Conservation (phyloP, 257 asterid species). For the Primulina eburnea region DNA sequence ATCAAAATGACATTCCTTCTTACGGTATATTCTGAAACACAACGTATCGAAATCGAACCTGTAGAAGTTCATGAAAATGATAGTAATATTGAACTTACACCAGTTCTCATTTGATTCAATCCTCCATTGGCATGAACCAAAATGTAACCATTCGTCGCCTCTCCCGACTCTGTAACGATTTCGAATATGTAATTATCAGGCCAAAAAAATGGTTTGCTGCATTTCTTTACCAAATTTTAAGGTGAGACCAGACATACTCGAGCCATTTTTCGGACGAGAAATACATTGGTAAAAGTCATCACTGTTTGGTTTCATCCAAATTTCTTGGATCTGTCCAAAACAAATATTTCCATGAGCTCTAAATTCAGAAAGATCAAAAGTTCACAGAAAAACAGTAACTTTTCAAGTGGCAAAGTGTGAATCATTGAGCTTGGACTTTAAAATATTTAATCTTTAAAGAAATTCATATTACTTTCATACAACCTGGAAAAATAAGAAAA, state of each 20-base stretch:
- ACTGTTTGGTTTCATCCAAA: conserved; percentile 87
- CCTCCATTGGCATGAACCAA: conserved; percentile 94
- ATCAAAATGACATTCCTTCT: background rate
- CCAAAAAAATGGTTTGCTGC: background rate
- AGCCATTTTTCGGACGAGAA: conserved; percentile 51
- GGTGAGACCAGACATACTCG: conserved; percentile 36
- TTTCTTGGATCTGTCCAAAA: conserved; percentile 63
- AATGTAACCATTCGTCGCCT: conserved; percentile 66
- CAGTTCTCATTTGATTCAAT: conserved; percentile 92
- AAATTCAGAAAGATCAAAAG: background rate
- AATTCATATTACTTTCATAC: background rate
- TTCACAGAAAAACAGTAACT: background rate
- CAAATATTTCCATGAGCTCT: background rate
- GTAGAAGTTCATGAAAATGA: too few relatives aligned
- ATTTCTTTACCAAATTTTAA: background rate
- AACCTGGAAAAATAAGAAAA: background rate
- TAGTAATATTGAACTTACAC: conserved; percentile 47
- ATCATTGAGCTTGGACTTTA: background rate
- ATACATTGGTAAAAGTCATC: conserved; percentile 60
- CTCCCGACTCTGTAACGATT: conserved; percentile 40
- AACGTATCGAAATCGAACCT: background rate
- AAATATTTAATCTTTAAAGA: too few relatives aligned
- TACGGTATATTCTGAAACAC: background rate
- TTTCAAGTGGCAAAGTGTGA: background rate
- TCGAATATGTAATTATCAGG: background rate